phyloP scores from a whole-genome alignment of 1,284 basidiomycete species.

The Cryptococcus sp. region DNA sequence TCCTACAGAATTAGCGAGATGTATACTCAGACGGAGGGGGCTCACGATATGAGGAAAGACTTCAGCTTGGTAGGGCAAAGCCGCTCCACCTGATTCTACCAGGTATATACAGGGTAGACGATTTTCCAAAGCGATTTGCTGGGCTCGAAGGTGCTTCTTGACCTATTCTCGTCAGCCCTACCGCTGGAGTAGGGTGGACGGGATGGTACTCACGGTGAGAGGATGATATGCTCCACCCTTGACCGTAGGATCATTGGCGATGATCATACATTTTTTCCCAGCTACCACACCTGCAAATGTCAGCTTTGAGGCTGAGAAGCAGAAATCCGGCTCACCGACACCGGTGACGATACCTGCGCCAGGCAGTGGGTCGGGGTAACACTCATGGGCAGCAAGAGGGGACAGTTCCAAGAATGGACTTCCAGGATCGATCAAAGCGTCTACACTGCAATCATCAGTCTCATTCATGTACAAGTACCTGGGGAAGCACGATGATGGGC shows the following conservation, averaged over 20 bases:
- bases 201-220: slow-evolving; percentile 58
- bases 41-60: slow-evolving; percentile 50
- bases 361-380: slow-evolving; percentile 77
- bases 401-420: slow-evolving; percentile 89
- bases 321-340: slow-evolving; percentile 54
- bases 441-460: no score
- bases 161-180: slow-evolving; percentile 51
- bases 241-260: slow-evolving; percentile 90
- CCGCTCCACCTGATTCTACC: slow-evolving; percentile 90
- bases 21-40: slow-evolving; percentile 60
- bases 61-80: slow-evolving; percentile 85
- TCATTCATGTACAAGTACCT: no score
- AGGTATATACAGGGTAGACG: slow-evolving; percentile 87
- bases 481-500: no score
- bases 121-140: slow-evolving; percentile 87
- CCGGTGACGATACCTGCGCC: slow-evolving; percentile 89
- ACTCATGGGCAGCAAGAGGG: slow-evolving; percentile 75
- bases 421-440: slow-evolving; percentile 70
- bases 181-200: background rate
- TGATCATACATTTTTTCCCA: slow-evolving; percentile 77
- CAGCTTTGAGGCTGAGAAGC: background rate
- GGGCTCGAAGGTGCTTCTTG: slow-evolving; percentile 92
- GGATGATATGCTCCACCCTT: slow-evolving; percentile 93
- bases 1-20: slow-evolving; percentile 53
- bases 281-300: slow-evolving; percentile 51